phyloP scores from a whole-genome alignment of 208 protist genomes.

The Naegleria lovaniensis region DNA sequence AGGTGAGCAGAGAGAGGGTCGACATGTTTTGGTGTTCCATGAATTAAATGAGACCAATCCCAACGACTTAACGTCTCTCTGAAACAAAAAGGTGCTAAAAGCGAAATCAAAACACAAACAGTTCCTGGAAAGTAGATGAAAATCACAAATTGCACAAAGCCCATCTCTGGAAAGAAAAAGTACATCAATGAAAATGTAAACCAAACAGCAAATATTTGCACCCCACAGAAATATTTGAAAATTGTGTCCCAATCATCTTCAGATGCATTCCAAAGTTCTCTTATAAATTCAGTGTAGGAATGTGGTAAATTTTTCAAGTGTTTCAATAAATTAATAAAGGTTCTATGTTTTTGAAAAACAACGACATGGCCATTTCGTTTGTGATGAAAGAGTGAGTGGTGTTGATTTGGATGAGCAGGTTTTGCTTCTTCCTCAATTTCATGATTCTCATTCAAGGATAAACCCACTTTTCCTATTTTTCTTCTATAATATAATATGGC shows the following conservation, averaged over 20 bases:
- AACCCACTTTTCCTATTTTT: neutral
- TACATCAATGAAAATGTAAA: neutral
- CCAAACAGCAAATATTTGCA: neutral
- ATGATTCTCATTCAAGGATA: neutral
- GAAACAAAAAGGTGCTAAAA: slow-evolving; percentile 5
- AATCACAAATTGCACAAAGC: neutral
- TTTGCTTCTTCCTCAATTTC: neutral
- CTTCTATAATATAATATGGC: neutral
- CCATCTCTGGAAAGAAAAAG: neutral
- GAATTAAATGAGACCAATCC: neutral
- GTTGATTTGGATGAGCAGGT: neutral
- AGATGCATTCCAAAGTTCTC: neutral
- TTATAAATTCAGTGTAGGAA: neutral
- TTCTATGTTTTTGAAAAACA: neutral
- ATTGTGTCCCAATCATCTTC: neutral
- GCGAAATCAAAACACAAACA: neutral
- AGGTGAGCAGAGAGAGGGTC: neutral
- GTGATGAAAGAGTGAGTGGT: neutral
- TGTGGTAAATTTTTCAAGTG: neutral
- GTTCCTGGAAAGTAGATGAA: slow-evolving; percentile 18
- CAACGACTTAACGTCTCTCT: neutral
- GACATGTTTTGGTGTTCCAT: neutral
- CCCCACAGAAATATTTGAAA: neutral
- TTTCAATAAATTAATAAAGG: neutral
- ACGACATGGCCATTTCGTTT: too few relatives aligned